phyloP scores from a whole-genome alignment of 2,329 filamentous ascomycete species.

The Lasiodiplodia hormozganensis region DNA sequence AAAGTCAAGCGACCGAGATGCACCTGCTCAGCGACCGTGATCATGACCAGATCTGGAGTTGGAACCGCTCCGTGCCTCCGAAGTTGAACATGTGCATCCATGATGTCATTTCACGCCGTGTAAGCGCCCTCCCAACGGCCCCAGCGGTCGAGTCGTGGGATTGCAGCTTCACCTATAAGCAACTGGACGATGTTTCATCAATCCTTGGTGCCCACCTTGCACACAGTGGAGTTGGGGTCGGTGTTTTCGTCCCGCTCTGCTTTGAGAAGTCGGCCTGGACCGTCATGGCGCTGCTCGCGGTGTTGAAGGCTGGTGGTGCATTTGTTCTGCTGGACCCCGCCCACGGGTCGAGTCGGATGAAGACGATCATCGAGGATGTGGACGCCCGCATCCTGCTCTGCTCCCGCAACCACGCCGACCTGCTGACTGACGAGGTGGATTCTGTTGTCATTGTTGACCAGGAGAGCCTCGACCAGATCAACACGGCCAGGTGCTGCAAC shows the following conservation, averaged over 20 bases:
- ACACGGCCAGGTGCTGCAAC: slow-evolving; percentile 51
- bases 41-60: slow-evolving; percentile 7
- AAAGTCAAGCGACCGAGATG: slow-evolving; percentile 52
- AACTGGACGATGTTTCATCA: slow-evolving; percentile 39
- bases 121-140: slow-evolving; percentile 34
- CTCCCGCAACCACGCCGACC: slow-evolving; percentile 53
- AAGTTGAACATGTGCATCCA: slow-evolving; percentile 32
- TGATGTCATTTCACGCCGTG: neutral
- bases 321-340: slow-evolving; percentile 9
- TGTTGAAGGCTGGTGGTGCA: slow-evolving; percentile 43
- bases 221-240: slow-evolving; percentile 40
- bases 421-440: slow-evolving; percentile 54
- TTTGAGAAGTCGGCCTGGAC: slow-evolving; percentile 49
- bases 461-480: slow-evolving; percentile 51
- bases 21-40: slow-evolving; percentile 44
- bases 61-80: slow-evolving; percentile 15
- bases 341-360: slow-evolving; percentile 50
- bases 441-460: slow-evolving; percentile 56
- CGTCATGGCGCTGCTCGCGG: slow-evolving; percentile 45
- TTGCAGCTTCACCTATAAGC: slow-evolving; percentile 42
- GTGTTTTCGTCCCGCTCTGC: slow-evolving; percentile 45
- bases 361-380: neutral
- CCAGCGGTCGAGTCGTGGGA: slow-evolving; percentile 44
- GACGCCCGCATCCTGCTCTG: slow-evolving; percentile 42
- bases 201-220: slow-evolving; percentile 41